Conservation (phyloP, 2,329 filamentous ascomycete species). For the Sclerotinia sclerotiorum region DNA sequence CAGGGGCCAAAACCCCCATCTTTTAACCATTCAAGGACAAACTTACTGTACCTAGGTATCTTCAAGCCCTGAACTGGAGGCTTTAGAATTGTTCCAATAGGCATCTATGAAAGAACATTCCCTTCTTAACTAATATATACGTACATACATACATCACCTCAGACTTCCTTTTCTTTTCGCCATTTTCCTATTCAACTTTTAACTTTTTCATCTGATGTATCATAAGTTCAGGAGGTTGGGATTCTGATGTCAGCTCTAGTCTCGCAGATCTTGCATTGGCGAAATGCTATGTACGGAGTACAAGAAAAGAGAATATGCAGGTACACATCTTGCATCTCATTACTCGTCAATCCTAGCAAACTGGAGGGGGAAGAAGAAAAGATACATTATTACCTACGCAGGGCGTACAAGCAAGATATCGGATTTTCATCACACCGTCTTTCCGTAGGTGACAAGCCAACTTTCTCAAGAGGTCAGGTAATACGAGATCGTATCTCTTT, state of each 20-base stretch:
- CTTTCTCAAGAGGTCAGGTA: neutral
- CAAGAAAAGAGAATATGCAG: neutral
- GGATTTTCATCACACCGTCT: conserved; percentile 20
- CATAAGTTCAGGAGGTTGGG: conserved; percentile 11
- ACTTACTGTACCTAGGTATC: no score
- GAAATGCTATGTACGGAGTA: neutral
- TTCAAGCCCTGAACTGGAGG: neutral
- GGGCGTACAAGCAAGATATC: conserved; percentile 2
- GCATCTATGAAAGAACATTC: neutral
- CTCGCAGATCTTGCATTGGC: conserved; percentile 9
- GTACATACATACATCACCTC: no score
- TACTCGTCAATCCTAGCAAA: neutral
- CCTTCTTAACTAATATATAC: neutral
- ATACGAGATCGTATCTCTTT: conserved; percentile 9
- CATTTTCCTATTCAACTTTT: neutral
- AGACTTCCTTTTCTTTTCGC: neutral
- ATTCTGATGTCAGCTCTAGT: conserved; percentile 5
- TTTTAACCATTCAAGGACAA: neutral
- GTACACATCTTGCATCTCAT: conserved; percentile 1
- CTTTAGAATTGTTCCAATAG: neutral
- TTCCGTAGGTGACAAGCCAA: conserved; percentile 3
- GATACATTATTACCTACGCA: neutral
- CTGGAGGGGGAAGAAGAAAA: neutral
- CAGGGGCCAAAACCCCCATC: neutral
- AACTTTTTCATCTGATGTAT: neutral